Evolutionary conservation across 164 flowering plant species (phyloP).

Genomic region (Umbellularia californica): DNA sequence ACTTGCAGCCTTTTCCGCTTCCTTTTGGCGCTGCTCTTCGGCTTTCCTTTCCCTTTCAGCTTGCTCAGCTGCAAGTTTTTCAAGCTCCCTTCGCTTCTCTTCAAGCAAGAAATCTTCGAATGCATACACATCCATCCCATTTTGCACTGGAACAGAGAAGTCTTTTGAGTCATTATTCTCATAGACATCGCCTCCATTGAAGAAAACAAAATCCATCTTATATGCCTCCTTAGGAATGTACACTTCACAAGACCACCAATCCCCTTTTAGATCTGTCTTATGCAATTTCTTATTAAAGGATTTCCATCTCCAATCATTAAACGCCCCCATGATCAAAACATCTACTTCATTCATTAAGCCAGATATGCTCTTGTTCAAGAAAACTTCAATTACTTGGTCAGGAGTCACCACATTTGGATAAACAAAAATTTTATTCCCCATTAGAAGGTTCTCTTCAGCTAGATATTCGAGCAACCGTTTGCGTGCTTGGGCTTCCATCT

Average conservation of each 20-base stretch:
- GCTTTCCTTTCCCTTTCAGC: constrained; percentile 82
- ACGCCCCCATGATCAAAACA: constrained; percentile 85
- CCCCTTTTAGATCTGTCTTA: constrained; percentile 62
- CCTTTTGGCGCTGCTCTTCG: constrained; percentile 62
- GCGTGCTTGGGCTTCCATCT: constrained; percentile 37
- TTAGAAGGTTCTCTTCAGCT: constrained; percentile 48
- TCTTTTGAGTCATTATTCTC: constrained; percentile 84
- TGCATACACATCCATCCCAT: constrained; percentile 63
- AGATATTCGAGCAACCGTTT: constrained; percentile 49
- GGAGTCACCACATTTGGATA: constrained; percentile 70
- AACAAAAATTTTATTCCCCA: constrained; percentile 57
- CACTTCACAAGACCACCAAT: constrained; percentile 94
- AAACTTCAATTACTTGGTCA: constrained; percentile 67
- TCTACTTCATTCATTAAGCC: constrained; percentile 59
- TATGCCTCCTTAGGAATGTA: constrained; percentile 86
- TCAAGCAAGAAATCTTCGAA: constrained; percentile 97
- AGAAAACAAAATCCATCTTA: constrained; percentile 85
- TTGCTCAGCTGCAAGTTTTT: constrained; percentile 66
- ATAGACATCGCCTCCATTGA: constrained; percentile 71
- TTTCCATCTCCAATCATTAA: constrained; percentile 95
- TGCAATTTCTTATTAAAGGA: constrained; percentile 62
- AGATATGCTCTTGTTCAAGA: constrained; percentile 67
- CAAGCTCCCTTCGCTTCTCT: constrained; percentile 78
- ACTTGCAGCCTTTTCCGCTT: constrained; percentile 68
- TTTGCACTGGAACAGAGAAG: constrained; percentile 62